Evolutionary conservation across 164 flowering plant genomes (phyloP).

Genomic region (Macadamia tetraphylla): DNA sequence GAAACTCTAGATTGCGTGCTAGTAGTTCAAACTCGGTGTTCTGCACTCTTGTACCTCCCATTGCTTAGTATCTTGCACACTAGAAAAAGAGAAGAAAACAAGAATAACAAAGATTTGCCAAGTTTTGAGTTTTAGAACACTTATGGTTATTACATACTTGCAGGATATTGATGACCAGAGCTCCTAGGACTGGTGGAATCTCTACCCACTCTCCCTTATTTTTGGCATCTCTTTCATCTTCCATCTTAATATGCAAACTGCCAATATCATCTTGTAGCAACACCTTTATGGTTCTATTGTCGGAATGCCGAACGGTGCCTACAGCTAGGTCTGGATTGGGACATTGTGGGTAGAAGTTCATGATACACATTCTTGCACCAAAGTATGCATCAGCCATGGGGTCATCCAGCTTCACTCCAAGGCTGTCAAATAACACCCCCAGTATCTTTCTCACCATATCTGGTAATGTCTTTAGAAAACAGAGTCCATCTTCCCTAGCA

Average conservation of each 20-base stretch:
- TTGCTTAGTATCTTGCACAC: conserved; percentile 34
- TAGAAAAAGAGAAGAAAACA: neutral
- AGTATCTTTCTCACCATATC: neutral
- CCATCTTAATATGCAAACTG: conserved; percentile 26
- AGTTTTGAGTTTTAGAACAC: conserved; percentile 20
- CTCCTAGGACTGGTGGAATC: no score
- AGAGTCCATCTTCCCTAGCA: conserved; percentile 28
- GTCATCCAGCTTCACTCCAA: conserved; percentile 18
- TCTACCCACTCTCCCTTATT: conserved; percentile 5
- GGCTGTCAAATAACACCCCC: no score
- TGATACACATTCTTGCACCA: conserved; percentile 24
- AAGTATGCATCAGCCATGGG: conserved; percentile 20
- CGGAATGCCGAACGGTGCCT: conserved; percentile 44
- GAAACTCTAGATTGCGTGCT: conserved; percentile 33
- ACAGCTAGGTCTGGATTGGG: conserved; percentile 42
- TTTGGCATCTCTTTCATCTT: no score
- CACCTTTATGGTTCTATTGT: conserved; percentile 33
- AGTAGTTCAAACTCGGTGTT: conserved; percentile 1
- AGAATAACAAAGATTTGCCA: no score
- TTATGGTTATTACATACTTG: conserved; percentile 24
- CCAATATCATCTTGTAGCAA: conserved; percentile 47
- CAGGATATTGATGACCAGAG: no score
- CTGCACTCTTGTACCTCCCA: conserved; percentile 39
- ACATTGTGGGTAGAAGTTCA: conserved; percentile 44
- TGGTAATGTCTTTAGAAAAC: conserved; percentile 25